A percentile compares a stretch with the other conserved stretches of the same genome.
phyloP scores from a whole-genome alignment of 2,329 filamentous ascomycete species.

The Aureobasidium subglaciale region DNA sequence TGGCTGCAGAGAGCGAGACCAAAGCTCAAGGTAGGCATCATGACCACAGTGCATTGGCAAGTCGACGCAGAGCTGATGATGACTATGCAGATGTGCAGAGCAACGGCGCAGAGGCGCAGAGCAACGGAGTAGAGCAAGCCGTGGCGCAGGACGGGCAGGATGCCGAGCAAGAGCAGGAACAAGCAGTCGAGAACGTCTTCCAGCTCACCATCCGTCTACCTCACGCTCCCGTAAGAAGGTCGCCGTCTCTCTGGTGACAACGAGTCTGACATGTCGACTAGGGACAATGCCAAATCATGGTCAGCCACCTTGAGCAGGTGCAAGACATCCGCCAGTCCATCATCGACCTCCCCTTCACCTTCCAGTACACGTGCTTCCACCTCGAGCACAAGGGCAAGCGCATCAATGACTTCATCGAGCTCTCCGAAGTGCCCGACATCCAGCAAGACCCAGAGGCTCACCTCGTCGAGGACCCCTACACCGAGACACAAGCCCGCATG shows the following conservation, averaged over 20 bases:
- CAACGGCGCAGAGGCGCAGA: conserved; percentile 10
- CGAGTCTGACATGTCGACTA: background rate
- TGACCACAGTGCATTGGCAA: background rate
- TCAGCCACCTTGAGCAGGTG: conserved; percentile 72
- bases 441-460: conserved; percentile 68
- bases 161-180: conserved; percentile 8
- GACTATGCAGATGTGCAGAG: conserved; percentile 3
- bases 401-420: conserved; percentile 90
- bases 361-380: conserved; percentile 98
- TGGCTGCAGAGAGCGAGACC: conserved; percentile 14
- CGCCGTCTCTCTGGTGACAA: conserved; percentile 61
- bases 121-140: background rate
- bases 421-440: conserved; percentile 80
- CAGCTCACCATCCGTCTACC: conserved; percentile 75
- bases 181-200: conserved; percentile 42
- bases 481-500: conserved; percentile 94
- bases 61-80: background rate
- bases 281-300: conserved; percentile 17
- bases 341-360: conserved; percentile 84
- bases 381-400: conserved; percentile 81
- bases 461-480: conserved; percentile 91
- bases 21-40: conserved; percentile 13
- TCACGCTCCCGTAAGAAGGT: conserved; percentile 60
- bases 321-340: conserved; percentile 96
- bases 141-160: conserved; percentile 3